Evolutionary conservation across 1,139 yeast genomes (phyloP), one percentile per base, ranked within the genome.

Genomic region (Taphrina pruni): DNA sequence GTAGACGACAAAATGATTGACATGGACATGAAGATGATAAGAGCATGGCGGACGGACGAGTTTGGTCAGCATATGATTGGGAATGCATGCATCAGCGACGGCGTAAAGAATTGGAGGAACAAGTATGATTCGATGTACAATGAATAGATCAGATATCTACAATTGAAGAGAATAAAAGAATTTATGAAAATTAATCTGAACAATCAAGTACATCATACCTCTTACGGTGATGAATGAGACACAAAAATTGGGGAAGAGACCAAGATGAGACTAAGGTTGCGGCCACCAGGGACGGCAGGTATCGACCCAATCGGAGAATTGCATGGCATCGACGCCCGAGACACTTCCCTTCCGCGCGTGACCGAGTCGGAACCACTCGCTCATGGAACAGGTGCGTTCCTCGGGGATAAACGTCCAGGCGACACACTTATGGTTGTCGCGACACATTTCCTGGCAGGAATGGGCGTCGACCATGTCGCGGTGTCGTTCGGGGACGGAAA

Each of bases 361-460:
- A 9, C 60, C 60, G 35, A 62, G 35, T 52, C 56, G 17, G 66
- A 62, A 62, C 60, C 60, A 54, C 11, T 62, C 66, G 9, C 60
- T 55, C 60, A 62, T 51, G 35, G 36, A 43, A 43, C 66, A 62
- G 41, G 56, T 55, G 21, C 60, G 38, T 9, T 54, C 57, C 20
- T 45, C 45, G 38, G 21, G 36, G 43, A 62, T n/a, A 17, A 52
- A 62, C 12, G 66, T 51, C 66, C 66, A 62, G 52, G 66, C 57
- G 20, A 62, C 39, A 36, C 66, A 62, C 35, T 41, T 56, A 2
- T 6, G 20, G 12, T 56, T n/a, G 45, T 55, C 66, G 14, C 48
- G 51, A 36, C 66, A 51, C 60, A 62, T 52, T 41, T 62, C 60
- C 32, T 55, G 56, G 52, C 60, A 62, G 39, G 51, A 14, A 20